A percentile compares a stretch with the other conserved stretches of the same genome.
These are phyloP conservation scores for Clitopilus hobsonii DNA, from an alignment of 768 basidiomycete species.

Conservation along the genomic window DNA sequence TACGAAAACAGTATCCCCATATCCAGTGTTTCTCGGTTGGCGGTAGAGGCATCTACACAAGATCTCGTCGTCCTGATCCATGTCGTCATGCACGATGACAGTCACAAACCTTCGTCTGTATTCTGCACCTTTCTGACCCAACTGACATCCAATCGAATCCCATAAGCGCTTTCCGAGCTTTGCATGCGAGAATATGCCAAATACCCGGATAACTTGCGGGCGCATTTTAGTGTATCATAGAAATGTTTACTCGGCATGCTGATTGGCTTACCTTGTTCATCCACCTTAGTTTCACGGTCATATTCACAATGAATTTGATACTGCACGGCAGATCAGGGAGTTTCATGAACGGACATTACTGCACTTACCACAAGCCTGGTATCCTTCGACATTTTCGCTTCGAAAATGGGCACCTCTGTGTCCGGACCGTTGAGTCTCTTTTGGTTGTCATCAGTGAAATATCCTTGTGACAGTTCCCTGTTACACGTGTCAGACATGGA, in stretches of 20 bases:
- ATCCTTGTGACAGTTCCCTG: conserved; percentile 66
- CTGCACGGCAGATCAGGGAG: conserved; percentile 16
- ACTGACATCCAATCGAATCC: conserved; percentile 31
- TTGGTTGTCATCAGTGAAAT: conserved; percentile 67
- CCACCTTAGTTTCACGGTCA: conserved; percentile 26
- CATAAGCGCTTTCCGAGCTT: conserved; percentile 30
- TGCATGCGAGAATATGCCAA: conserved; percentile 35
- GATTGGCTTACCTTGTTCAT: conserved; percentile 17
- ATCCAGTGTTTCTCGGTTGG: conserved; percentile 31
- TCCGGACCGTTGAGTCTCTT: conserved; percentile 45
- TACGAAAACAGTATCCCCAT: conserved; percentile 29
- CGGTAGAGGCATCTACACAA: background rate
- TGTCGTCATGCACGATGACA: too few species aligned
- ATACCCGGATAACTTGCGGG: conserved; percentile 33
- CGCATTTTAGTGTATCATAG: too few species aligned
- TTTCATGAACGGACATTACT: background rate
- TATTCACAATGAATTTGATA: conserved; percentile 46
- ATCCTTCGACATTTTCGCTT: conserved; percentile 62
- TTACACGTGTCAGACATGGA: background rate
- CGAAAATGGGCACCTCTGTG: conserved; percentile 53
- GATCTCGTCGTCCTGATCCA: too few species aligned
- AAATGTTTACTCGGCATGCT: background rate
- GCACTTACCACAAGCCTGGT: conserved; percentile 42
- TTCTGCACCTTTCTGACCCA: conserved; percentile 33
- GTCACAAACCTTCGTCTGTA: conserved; percentile 52